phyloP scores from a whole-genome alignment of 2,329 filamentous ascomycete genomes.

The Penicillium sp. region DNA sequence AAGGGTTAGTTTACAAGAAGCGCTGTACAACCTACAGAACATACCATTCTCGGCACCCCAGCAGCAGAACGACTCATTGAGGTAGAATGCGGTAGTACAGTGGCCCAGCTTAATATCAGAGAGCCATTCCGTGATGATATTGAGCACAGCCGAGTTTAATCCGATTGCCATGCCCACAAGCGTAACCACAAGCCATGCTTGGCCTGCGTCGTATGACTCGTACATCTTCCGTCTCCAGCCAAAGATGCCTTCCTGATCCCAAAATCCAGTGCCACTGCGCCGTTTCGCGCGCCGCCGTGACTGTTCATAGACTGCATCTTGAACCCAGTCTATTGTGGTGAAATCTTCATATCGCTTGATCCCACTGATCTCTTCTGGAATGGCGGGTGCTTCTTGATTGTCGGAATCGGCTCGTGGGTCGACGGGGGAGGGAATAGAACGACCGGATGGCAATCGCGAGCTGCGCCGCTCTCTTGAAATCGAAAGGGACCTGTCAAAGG shows the following conservation, averaged over 20 bases:
- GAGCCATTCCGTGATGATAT: constrained; percentile 96
- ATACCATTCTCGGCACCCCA: constrained; percentile 86
- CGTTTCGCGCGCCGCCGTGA: constrained; percentile 72
- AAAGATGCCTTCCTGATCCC: constrained; percentile 64
- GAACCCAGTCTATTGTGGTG: constrained; percentile 94
- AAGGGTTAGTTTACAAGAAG: background rate
- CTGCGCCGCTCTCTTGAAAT: constrained; percentile 33
- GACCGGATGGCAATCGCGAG: constrained; percentile 50
- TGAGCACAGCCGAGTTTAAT: constrained; percentile 85
- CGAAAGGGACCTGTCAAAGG: constrained; percentile 30
- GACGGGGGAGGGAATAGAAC: constrained; percentile 50
- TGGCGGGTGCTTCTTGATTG: constrained; percentile 60
- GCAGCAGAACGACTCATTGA: constrained; percentile 97
- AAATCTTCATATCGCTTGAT: constrained; percentile 99
- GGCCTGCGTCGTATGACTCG: constrained; percentile 91
- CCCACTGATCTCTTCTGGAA: constrained; percentile 92
- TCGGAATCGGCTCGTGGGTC: constrained; percentile 58
- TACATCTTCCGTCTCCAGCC: constrained; percentile 78
- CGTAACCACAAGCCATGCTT: constrained; percentile 97
- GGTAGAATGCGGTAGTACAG: constrained; percentile 91
- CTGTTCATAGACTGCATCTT: constrained; percentile 91
- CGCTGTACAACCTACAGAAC: background rate
- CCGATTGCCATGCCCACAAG: constrained; percentile 89
- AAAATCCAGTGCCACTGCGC: constrained; percentile 68
- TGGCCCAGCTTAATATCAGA: constrained; percentile 95